phyloP scores from a whole-genome alignment of 139 green algal species.

The Chlamydomonas sphaeroides region DNA sequence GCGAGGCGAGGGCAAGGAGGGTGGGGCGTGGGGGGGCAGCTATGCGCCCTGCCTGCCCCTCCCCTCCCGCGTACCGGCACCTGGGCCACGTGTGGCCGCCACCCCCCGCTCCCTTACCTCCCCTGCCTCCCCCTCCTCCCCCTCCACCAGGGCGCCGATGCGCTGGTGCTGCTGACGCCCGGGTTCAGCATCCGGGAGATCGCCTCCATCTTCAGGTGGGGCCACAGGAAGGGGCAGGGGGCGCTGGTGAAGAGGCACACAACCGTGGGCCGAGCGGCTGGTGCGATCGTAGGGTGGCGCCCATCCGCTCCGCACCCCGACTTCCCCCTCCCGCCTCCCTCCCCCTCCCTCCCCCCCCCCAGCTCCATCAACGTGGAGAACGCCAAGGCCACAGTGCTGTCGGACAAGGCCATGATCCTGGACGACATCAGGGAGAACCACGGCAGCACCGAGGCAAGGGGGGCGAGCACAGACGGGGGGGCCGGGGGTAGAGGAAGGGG shows the following conservation, averaged over 20 bases:
- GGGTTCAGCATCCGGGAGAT: slow-evolving; percentile 20
- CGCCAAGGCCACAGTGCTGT: slow-evolving; percentile 21
- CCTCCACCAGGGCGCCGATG: slow-evolving; percentile 3
- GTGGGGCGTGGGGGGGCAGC: too few relatives aligned
- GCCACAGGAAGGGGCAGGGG: neutral
- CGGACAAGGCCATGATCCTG: slow-evolving; percentile 33
- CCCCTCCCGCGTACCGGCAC: too few relatives aligned
- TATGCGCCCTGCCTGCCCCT: too few relatives aligned
- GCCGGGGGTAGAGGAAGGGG: neutral
- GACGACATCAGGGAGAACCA: slow-evolving; percentile 17
- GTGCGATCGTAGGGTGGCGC: too few relatives aligned
- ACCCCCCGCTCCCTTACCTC: neutral
- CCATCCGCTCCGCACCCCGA: too few relatives aligned
- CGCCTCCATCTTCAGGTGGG: slow-evolving; percentile 31
- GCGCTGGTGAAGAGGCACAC: too few relatives aligned
- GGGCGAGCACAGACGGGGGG: neutral
- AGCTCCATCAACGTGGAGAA: slow-evolving; percentile 32
- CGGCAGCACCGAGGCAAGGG: neutral
- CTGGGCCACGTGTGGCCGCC: too few relatives aligned
- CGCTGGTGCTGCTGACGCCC: slow-evolving; percentile 35
- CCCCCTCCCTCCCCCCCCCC: neutral
- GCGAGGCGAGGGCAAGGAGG: too few relatives aligned
- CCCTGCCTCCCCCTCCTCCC: neutral
- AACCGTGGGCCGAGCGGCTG: too few relatives aligned
- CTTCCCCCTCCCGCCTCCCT: too few relatives aligned